phyloP scores from a whole-genome alignment of 2,329 filamentous ascomycete species.

The Venturia nashicola region DNA sequence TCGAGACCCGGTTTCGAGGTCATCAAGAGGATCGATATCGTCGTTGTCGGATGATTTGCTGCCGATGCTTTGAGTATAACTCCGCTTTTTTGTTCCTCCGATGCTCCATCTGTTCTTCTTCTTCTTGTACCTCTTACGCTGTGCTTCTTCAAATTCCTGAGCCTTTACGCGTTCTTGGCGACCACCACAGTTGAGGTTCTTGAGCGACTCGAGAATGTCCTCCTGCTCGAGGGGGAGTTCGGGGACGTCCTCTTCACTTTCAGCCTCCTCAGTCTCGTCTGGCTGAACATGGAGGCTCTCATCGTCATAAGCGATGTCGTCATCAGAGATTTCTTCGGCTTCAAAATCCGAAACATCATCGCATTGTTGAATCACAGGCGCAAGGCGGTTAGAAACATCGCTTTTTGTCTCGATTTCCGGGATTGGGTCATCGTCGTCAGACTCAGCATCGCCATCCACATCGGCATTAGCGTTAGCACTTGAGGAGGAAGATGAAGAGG shows the following conservation, averaged over 20 bases:
- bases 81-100: conserved; percentile 31
- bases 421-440: conserved; percentile 14
- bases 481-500: conserved; percentile 11
- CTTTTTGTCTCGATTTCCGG: conserved; percentile 6
- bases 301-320: conserved; percentile 26
- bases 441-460: conserved; percentile 17
- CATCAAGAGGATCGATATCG: conserved; percentile 28
- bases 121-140: conserved; percentile 18
- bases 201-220: conserved; percentile 21
- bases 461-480: conserved; percentile 13
- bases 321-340: conserved; percentile 29
- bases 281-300: conserved; percentile 30
- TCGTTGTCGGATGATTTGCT: conserved; percentile 29
- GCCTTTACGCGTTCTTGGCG: conserved; percentile 20
- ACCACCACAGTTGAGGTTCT: conserved; percentile 22
- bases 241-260: conserved; percentile 20
- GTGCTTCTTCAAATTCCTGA: conserved; percentile 13
- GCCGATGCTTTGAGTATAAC: conserved; percentile 32
- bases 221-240: conserved; percentile 14
- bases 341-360: conserved; percentile 17
- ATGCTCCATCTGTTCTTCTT: conserved; percentile 30
- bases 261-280: conserved; percentile 31
- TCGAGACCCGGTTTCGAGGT: conserved; percentile 24
- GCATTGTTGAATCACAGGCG: neutral
- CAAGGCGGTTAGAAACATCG: conserved; percentile 1